phyloP scores from a whole-genome alignment of 1,284 basidiomycete genomes.

The Moniliophthora roreri region DNA sequence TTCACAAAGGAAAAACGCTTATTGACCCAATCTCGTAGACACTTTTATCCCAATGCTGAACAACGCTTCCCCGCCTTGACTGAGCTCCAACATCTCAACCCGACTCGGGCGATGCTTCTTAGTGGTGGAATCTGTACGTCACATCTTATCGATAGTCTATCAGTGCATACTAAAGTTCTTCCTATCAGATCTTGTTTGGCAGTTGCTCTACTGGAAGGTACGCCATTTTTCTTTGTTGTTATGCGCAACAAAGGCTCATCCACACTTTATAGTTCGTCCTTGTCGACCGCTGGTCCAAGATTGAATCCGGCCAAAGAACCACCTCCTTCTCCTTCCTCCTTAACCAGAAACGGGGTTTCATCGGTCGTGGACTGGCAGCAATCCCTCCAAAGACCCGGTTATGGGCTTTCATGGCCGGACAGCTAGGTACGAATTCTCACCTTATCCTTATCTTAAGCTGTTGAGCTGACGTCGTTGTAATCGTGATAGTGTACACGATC shows the following conservation, averaged over 20 bases:
- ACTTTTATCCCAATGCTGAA: conserved; percentile 79
- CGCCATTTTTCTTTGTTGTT: conserved; percentile 2
- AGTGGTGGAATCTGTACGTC: conserved; percentile 74
- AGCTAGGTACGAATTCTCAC: conserved; percentile 63
- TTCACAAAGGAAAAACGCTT: conserved; percentile 10
- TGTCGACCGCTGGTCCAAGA: conserved; percentile 81
- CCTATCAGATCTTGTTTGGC: conserved; percentile 79
- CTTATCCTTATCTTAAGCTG: conserved; percentile 5
- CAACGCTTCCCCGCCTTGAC: conserved; percentile 80
- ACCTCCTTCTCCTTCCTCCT: conserved; percentile 86
- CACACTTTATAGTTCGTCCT: conserved; percentile 65
- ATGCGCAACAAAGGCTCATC: neutral
- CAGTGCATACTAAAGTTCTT: conserved; percentile 15
- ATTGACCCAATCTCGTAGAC: conserved; percentile 41
- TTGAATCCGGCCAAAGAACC: conserved; percentile 82
- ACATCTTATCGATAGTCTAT: conserved; percentile 9
- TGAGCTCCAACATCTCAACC: conserved; percentile 63
- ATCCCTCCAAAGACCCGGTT: conserved; percentile 66
- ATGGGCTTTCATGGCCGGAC: conserved; percentile 80
- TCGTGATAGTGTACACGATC: conserved; percentile 75
- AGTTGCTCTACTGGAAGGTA: conserved; percentile 88
- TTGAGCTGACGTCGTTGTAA: neutral
- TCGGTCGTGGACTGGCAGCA: conserved; percentile 68
- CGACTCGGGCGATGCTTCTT: conserved; percentile 61
- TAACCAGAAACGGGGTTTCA: conserved; percentile 81